Percentiles rank a stretch among this genome's conserved stretches.
Evolutionary conservation across 164 flowering plant genomes (phyloP).

Genomic region (Umbilicus rupestris): DNA sequence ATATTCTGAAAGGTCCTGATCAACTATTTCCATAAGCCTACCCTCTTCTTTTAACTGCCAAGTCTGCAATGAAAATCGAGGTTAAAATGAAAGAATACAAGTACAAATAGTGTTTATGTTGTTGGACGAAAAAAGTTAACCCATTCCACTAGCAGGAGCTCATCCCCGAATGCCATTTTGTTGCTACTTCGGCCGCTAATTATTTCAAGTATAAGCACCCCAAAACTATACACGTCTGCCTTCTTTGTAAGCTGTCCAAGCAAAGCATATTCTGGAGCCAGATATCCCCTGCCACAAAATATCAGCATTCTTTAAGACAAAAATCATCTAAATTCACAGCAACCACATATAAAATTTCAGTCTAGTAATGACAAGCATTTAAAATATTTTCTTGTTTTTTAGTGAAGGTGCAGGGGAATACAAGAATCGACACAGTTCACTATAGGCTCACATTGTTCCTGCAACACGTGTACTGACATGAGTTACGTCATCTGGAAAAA

Average conservation of each 20-base stretch:
- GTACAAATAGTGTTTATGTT: background rate
- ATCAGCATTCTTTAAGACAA: background rate
- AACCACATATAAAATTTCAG: too few relatives aligned
- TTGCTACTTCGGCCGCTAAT: slow-evolving; percentile 67
- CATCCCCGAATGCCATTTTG: slow-evolving; percentile 57
- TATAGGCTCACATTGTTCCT: slow-evolving; percentile 71
- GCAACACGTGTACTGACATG: slow-evolving; percentile 86
- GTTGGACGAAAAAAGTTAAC: slow-evolving; percentile 20
- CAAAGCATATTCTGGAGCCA: slow-evolving; percentile 81
- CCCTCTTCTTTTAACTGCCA: slow-evolving; percentile 66
- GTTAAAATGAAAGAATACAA: slow-evolving; percentile 1
- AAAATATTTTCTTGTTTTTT: background rate
- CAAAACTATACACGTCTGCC: slow-evolving; percentile 84
- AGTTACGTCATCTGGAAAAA: slow-evolving; percentile 78
- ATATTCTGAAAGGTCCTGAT: slow-evolving; percentile 44
- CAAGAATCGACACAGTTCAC: background rate
- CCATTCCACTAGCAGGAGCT: slow-evolving; percentile 62
- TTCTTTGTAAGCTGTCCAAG: slow-evolving; percentile 69
- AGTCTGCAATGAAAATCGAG: slow-evolving; percentile 27
- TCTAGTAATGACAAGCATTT: background rate
- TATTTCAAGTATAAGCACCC: slow-evolving; percentile 73
- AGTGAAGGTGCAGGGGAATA: too few relatives aligned
- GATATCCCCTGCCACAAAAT: slow-evolving; percentile 57
- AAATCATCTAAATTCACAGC: background rate
- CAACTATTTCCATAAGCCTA: slow-evolving; percentile 60